phyloP scores from a whole-genome alignment of 2,329 filamentous ascomycete genomes.

The Beauveria varroae region DNA sequence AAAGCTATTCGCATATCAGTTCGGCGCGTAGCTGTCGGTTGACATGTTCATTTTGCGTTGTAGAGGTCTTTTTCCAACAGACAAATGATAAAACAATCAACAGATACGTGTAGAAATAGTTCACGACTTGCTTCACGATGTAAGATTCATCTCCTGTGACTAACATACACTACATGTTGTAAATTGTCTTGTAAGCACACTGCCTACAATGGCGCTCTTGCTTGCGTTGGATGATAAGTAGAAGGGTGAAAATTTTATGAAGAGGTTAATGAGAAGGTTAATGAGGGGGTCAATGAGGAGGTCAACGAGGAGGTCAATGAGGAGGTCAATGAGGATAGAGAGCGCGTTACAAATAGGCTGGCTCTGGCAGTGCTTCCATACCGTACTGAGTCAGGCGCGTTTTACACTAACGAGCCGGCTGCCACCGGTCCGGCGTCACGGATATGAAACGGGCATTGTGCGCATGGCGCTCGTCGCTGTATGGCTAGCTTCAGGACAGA shows the following conservation, averaged over 20 bases:
- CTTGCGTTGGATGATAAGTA: not conserved
- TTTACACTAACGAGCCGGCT: not conserved
- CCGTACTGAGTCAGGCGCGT: not conserved
- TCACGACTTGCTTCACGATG: not conserved
- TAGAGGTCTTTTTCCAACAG: too few relatives aligned
- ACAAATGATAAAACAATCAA: too few relatives aligned
- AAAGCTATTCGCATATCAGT: not conserved
- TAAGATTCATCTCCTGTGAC: too few relatives aligned
- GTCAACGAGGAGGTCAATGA: too few relatives aligned
- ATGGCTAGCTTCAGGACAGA: conserved; percentile 7
- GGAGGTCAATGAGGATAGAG: not conserved
- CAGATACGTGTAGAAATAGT: too few relatives aligned
- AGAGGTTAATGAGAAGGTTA: too few relatives aligned
- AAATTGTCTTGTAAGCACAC: not conserved
- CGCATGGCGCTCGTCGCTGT: not conserved
- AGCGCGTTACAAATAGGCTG: not conserved
- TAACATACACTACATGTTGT: not conserved
- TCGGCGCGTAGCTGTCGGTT: not conserved
- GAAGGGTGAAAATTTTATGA: not conserved
- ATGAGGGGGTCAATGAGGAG: too few relatives aligned
- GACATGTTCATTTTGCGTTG: not conserved
- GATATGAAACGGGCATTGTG: too few relatives aligned
- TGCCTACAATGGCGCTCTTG: not conserved
- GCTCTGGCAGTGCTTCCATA: not conserved
- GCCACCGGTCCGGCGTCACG: not conserved